Evolutionary conservation across 2,329 filamentous ascomycete genomes (phyloP).

Genomic region (Helotiales sp.): DNA sequence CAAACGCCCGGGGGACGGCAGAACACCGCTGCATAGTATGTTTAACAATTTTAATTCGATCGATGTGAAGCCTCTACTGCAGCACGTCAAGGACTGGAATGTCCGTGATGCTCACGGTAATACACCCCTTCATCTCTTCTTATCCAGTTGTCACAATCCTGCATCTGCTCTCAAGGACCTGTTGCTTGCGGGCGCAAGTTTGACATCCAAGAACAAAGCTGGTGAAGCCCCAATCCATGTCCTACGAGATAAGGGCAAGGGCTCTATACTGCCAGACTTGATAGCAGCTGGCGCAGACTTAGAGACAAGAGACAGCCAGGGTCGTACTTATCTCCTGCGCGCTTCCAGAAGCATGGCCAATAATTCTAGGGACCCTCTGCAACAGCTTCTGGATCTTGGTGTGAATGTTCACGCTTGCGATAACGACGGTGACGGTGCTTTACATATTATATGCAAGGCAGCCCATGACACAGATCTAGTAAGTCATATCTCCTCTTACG

Average conservation of each 20-base stretch:
- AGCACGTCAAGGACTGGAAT: slow-evolving; percentile 11
- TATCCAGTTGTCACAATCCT: background rate
- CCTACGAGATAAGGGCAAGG: background rate
- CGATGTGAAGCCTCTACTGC: slow-evolving; percentile 1
- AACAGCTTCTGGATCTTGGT: slow-evolving; percentile 15
- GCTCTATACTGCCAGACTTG: background rate
- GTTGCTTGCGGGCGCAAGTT: slow-evolving; percentile 12
- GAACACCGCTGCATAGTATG: slow-evolving; percentile 16
- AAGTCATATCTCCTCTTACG: background rate
- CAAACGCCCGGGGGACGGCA: slow-evolving; percentile 1
- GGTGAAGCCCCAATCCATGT: slow-evolving; percentile 10
- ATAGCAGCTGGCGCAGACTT: slow-evolving; percentile 11
- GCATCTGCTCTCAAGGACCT: background rate
- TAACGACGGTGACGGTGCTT: slow-evolving; percentile 1
- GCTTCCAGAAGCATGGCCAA: background rate
- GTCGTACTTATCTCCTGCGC: slow-evolving; percentile 9
- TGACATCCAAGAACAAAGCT: slow-evolving; percentile 1
- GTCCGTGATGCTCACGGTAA: slow-evolving; percentile 10
- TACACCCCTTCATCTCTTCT: slow-evolving; percentile 12
- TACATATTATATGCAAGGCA: slow-evolving; percentile 6
- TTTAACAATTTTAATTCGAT: background rate
- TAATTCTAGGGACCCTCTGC: background rate
- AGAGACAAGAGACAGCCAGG: slow-evolving; percentile 14
- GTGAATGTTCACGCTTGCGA: slow-evolving; percentile 7
- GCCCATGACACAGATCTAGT: background rate